phyloP scores from a whole-genome alignment of 306 rosid species.

The Biancaea sappan region DNA sequence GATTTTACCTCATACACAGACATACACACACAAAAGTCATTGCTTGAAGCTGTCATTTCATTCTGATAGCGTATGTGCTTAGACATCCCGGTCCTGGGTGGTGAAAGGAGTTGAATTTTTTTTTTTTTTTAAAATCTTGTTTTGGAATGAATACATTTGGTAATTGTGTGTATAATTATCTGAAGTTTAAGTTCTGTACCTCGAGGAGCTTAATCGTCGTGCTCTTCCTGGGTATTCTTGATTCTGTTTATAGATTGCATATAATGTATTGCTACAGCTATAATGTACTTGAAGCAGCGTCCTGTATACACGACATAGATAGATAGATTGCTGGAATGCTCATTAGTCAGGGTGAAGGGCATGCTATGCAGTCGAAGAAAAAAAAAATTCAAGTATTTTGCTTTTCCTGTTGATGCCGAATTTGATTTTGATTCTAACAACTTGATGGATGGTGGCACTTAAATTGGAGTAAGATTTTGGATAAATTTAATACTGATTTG shows the following conservation, averaged over 20 bases:
- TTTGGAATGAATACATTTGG: not conserved
- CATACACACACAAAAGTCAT: not conserved
- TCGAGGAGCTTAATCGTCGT: not conserved
- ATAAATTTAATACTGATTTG: not conserved
- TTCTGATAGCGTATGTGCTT: not conserved
- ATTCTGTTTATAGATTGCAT: not conserved
- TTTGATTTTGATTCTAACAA: not conserved
- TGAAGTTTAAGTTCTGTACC: not conserved
- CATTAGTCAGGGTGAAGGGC: not conserved
- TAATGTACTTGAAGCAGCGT: not conserved
- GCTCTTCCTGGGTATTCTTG: not conserved
- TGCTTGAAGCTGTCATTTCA: not conserved
- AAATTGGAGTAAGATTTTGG: not conserved
- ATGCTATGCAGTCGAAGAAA: not conserved
- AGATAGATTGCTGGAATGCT: not conserved
- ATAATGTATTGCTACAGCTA: not conserved
- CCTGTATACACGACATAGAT: not conserved
- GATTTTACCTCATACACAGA: not conserved
- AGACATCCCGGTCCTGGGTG: not conserved
- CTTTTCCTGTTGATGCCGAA: not conserved
- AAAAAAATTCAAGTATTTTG: not conserved
- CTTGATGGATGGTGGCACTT: not conserved
- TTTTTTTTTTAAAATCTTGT: not conserved
- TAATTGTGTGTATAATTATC: not conserved
- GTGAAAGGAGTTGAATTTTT: not conserved